A percentile compares a stretch with the other conserved stretches of the same genome.
Conservation (phyloP, 441 rosid genomes). For the Bocquillonia castaneifolia region DNA sequence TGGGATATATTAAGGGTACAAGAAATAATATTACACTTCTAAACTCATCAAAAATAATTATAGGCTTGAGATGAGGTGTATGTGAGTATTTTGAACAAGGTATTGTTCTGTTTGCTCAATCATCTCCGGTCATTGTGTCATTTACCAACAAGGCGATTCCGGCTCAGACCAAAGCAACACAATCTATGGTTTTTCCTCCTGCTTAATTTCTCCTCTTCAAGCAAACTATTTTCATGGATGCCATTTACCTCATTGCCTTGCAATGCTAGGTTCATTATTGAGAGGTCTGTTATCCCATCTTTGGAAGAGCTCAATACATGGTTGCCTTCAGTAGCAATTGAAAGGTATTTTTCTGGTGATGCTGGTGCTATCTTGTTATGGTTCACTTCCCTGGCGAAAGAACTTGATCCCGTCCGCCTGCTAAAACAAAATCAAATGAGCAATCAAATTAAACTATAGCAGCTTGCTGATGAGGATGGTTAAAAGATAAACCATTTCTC, state of each 20-base stretch:
- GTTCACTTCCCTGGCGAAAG: conserved; percentile 43
- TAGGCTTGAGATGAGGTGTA: too few relatives aligned
- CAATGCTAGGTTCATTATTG: conserved; percentile 20
- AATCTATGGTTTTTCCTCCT: conserved; percentile 26
- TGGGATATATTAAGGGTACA: too few relatives aligned
- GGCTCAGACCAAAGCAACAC: conserved; percentile 41
- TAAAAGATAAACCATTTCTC: not conserved
- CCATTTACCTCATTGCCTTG: conserved; percentile 26
- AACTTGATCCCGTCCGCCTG: conserved; percentile 50
- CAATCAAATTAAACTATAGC: not conserved
- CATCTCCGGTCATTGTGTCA: not conserved
- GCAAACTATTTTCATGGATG: conserved; percentile 18
- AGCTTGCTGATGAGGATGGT: not conserved
- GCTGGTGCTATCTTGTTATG: conserved; percentile 61
- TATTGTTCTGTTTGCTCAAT: not conserved
- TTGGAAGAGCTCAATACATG: conserved; percentile 24
- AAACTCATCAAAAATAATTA: too few relatives aligned
- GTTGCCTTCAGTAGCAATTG: conserved; percentile 24
- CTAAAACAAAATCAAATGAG: conserved; percentile 14
- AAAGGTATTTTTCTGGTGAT: conserved; percentile 38
- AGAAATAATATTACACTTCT: too few relatives aligned
- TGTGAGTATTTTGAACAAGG: too few relatives aligned
- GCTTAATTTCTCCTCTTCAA: conserved; percentile 24
- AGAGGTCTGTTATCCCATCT: conserved; percentile 25
- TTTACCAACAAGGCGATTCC: conserved; percentile 9